Conservation (phyloP, 177 flowering plant genomes). For the Vitis hybrid region DNA sequence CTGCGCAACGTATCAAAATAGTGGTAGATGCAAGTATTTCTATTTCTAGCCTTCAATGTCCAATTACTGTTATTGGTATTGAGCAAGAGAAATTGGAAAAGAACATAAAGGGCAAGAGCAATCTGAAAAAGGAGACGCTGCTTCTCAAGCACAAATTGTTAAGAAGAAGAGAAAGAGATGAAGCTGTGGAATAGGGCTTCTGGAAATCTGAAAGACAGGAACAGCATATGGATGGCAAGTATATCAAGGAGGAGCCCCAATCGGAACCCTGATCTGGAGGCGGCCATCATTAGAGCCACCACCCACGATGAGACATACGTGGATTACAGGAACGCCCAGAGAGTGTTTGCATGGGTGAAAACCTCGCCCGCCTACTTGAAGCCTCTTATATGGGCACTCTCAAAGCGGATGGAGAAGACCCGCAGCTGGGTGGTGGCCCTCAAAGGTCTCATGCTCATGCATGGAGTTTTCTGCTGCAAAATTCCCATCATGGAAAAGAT, state of each 20-base stretch:
- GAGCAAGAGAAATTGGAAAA: too few relatives aligned
- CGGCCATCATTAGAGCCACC: conserved; percentile 71
- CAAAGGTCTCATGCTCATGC: conserved; percentile 77
- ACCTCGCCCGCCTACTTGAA: conserved; percentile 45
- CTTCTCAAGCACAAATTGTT: background rate
- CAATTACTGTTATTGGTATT: too few relatives aligned
- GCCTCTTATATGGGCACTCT: conserved; percentile 48
- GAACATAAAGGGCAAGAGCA: background rate
- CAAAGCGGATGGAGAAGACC: conserved; percentile 55
- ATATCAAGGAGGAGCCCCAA: conserved; percentile 24
- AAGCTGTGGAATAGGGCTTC: conserved; percentile 59
- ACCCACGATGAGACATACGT: conserved; percentile 62
- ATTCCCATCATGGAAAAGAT: conserved; percentile 37
- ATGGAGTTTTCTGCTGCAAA: conserved; percentile 60
- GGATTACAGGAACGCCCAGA: conserved; percentile 54
- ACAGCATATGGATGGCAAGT: conserved; percentile 48
- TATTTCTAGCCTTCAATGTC: too few relatives aligned
- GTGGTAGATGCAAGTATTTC: too few relatives aligned
- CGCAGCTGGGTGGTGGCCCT: conserved; percentile 73
- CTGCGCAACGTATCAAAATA: too few relatives aligned
- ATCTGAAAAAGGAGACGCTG: background rate
- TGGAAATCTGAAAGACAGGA: conserved; percentile 59
- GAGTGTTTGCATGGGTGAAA: conserved; percentile 58
- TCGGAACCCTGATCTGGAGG: conserved; percentile 57
- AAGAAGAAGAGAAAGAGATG: conserved; percentile 22